These are phyloP conservation scores for Erodium maritimum DNA, from an alignment of 345 rosid genomes.

Conservation along the genomic window DNA sequence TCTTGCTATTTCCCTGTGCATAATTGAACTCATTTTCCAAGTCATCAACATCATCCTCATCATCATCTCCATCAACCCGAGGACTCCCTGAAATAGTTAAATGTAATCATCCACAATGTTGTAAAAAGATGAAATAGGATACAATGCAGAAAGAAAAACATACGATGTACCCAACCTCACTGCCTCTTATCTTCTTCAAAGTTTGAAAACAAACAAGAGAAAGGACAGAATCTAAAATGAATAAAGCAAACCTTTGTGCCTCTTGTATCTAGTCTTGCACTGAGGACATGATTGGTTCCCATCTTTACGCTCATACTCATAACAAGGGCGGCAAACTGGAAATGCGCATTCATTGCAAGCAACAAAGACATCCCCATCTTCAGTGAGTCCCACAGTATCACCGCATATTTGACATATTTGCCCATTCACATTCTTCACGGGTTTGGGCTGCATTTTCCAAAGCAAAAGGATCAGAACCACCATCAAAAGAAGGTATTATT, in stretches of 20 bases:
- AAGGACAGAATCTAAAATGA: slow-evolving; percentile 1
- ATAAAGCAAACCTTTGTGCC: slow-evolving; percentile 64
- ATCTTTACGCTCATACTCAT: slow-evolving; percentile 96
- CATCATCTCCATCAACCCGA: slow-evolving; percentile 94
- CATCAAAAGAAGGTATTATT: background rate
- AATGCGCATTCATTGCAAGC: slow-evolving; percentile 99
- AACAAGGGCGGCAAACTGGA: slow-evolving; percentile 97
- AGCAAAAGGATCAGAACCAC: slow-evolving; percentile 11
- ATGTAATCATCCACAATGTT: background rate
- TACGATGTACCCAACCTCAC: background rate
- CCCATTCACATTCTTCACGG: slow-evolving; percentile 55
- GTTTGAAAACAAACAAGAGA: background rate
- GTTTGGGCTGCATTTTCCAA: slow-evolving; percentile 64
- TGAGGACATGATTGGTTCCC: slow-evolving; percentile 98
- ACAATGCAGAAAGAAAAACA: background rate
- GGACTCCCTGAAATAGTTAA: slow-evolving; percentile 55
- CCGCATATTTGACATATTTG: slow-evolving; percentile 96
- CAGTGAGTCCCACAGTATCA: slow-evolving; percentile 60
- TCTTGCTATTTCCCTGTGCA: slow-evolving; percentile 48
- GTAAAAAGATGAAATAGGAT: background rate
- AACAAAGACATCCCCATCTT: slow-evolving; percentile 65
- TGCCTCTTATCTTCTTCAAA: background rate
- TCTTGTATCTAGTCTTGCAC: slow-evolving; percentile 94
- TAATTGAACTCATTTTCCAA: slow-evolving; percentile 86
- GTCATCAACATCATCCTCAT: slow-evolving; percentile 96